A percentile compares a stretch with the other conserved stretches of the same genome.
These are phyloP conservation scores for Amylocystis lapponica DNA, from an alignment of 768 basidiomycete species.

Conservation along the genomic window DNA sequence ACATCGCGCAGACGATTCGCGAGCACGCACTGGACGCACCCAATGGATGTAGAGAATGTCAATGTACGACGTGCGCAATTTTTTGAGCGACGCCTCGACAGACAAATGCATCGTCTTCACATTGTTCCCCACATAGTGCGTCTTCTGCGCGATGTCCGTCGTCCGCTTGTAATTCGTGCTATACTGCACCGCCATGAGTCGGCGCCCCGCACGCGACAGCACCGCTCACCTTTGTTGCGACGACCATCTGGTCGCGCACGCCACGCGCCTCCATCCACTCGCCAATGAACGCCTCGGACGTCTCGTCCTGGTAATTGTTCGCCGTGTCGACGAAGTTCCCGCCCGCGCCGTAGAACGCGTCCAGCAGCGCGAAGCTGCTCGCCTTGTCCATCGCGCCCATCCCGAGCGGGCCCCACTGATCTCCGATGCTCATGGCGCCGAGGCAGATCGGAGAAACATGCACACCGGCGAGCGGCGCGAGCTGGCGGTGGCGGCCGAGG, in stretches of 20 bases:
- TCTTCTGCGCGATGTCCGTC: slow-evolving; percentile 14
- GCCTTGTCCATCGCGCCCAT: slow-evolving; percentile 42
- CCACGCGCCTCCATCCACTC: slow-evolving; percentile 43
- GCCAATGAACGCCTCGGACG: slow-evolving; percentile 49
- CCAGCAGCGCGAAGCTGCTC: slow-evolving; percentile 38
- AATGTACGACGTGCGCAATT: slow-evolving; percentile 38
- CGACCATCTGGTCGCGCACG: slow-evolving; percentile 42
- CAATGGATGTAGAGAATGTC: slow-evolving; percentile 42
- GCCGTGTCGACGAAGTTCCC: slow-evolving; percentile 48
- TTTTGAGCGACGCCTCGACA: slow-evolving; percentile 30
- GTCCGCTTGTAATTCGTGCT: slow-evolving; percentile 19
- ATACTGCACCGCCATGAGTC: slow-evolving; percentile 12
- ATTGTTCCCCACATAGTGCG: slow-evolving; percentile 32
- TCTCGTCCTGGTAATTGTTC: slow-evolving; percentile 47
- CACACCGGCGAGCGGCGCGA: slow-evolving; percentile 37
- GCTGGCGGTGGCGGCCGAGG: slow-evolving; percentile 32
- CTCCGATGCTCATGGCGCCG: slow-evolving; percentile 44
- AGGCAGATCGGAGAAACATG: slow-evolving; percentile 45
- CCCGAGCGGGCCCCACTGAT: slow-evolving; percentile 32
- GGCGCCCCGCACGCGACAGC: background rate
- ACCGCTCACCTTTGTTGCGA: slow-evolving; percentile 36
- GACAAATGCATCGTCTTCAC: slow-evolving; percentile 32
- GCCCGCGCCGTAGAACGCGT: slow-evolving; percentile 39
- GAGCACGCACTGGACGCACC: slow-evolving; percentile 23
- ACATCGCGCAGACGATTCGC: slow-evolving; percentile 43